Base-by-base conservation (phyloP, 768 basidiomycete genomes). In the Tephrocybe sp. region DNA sequence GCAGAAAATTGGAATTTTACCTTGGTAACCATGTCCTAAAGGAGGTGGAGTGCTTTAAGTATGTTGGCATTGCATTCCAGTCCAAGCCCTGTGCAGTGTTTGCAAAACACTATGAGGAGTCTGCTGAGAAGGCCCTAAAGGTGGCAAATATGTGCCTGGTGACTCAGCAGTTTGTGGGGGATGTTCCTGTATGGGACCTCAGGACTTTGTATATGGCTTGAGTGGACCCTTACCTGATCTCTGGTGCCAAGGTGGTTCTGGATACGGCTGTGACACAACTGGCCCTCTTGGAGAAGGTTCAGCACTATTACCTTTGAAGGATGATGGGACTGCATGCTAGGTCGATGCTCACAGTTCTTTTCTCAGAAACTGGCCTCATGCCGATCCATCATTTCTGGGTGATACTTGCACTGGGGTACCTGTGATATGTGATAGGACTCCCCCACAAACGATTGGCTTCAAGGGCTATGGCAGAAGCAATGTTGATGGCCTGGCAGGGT, bases 261-360 rank as follows among this genome's bases (percentile, higher is more conserved):
- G 40, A 42, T 42, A 13, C 13, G 6, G 28, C 6, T 12, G 12
- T 6, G 28, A 7, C 28, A 30, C 28, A 30, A 30, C 7, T 30
- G 7, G n/a, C 57, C 86, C 86, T n/a, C n/a, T n/a, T n/a, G n/a
- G 47, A 80, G 30, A 39, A 39, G 18, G 12, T 46, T 18, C 45
- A 46, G 21, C 34, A 46, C 34, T 37, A 46, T 35, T 46, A 26
- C 21, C 6, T 46, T 1, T 2, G 34, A 1, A 26, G 34, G 1
- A 46, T 46, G 45, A 16, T 46, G 8, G 45, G 34, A 2, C 15
- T 46, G 2, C 35, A 25, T 16, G 35, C 24, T 16, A 5, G 34
- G 3, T 46, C 45, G 6, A 26, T 27, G 31, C 5, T 15, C 1
- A 24, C 26, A 9, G 15, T 36, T 1, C 45, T 46, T 3, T 46